A percentile compares a stretch with the other conserved stretches of the same genome.
Evolutionary conservation across 1,139 yeast species (phyloP).

Genomic region (Magnusiomyces sp.): DNA sequence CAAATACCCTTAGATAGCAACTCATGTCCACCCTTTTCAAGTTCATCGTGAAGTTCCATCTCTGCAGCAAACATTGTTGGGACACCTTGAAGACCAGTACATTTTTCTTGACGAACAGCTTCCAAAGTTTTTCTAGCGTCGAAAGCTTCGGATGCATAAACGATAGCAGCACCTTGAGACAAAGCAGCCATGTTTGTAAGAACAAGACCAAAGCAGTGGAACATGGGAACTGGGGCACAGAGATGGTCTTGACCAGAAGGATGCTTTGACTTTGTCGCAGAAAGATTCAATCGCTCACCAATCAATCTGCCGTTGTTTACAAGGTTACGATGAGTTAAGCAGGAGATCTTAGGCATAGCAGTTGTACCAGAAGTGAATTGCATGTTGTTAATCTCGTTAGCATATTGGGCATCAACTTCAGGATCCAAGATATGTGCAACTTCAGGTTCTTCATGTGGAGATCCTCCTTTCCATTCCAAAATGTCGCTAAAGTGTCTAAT

Average conservation of each 20-base stretch:
- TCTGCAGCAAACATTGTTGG: constrained; percentile 32
- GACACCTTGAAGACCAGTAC: constrained; percentile 30
- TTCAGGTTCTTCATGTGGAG: constrained; percentile 12
- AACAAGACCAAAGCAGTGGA: constrained; percentile 32
- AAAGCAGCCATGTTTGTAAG: constrained; percentile 27
- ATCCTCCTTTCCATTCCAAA: constrained; percentile 9
- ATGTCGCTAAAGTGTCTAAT: constrained; percentile 13
- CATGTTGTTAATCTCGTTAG: constrained; percentile 27
- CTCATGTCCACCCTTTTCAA: constrained; percentile 21
- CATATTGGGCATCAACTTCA: constrained; percentile 12
- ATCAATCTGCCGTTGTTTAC: constrained; percentile 28
- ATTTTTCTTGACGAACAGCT: constrained; percentile 23
- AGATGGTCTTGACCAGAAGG: constrained; percentile 27
- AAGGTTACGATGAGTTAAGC: constrained; percentile 26
- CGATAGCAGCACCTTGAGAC: constrained; percentile 26
- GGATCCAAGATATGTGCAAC: constrained; percentile 11
- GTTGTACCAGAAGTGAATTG: constrained; percentile 32
- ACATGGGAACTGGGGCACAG: constrained; percentile 32
- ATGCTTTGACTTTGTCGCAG: constrained; percentile 20
- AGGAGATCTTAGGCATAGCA: constrained; percentile 27
- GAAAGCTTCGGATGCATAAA: constrained; percentile 29
- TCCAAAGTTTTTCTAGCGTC: constrained; percentile 23
- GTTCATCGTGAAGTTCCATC: constrained; percentile 24
- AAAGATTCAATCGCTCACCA: constrained; percentile 26
- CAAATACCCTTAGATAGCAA: constrained; percentile 29